Evolutionary conservation across 192 early-diverging fungal species (phyloP).

Genomic region (Lunasporangiospora selenospora): DNA sequence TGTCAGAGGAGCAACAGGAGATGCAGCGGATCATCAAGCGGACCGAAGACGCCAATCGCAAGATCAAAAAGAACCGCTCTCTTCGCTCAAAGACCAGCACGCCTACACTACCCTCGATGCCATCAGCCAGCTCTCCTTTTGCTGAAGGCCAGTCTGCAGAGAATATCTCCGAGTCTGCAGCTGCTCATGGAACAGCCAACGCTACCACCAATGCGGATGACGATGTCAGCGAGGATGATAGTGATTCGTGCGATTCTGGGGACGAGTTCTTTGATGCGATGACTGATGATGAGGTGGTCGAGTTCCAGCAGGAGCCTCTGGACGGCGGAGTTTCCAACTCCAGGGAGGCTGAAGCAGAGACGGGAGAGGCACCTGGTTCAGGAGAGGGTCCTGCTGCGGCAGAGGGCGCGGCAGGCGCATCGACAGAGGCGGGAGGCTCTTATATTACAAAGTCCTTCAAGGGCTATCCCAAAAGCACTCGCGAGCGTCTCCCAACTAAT

Average conservation of each 20-base stretch:
- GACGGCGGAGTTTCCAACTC: neutral
- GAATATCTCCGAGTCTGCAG: neutral
- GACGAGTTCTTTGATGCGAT: slow-evolving; percentile 79
- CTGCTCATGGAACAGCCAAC: neutral
- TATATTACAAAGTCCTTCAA: slow-evolving; percentile 49
- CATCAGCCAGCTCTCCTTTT: neutral
- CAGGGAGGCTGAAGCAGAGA: neutral
- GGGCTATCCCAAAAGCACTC: slow-evolving; percentile 51
- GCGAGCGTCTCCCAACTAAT: slow-evolving; percentile 57
- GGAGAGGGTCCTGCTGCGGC: neutral
- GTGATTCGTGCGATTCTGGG: slow-evolving; percentile 32
- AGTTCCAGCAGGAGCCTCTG: slow-evolving; percentile 22
- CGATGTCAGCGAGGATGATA: neutral
- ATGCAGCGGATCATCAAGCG: slow-evolving; percentile 53
- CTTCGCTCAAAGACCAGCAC: slow-evolving; percentile 30
- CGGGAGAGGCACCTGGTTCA: neutral
- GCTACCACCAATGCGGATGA: neutral
- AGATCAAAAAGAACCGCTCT: slow-evolving; percentile 45
- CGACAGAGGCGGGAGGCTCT: too few species aligned
- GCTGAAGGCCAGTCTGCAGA: neutral
- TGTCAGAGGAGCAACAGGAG: slow-evolving; percentile 53
- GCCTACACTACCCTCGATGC: neutral
- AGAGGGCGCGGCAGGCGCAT: too few species aligned
- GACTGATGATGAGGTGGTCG: slow-evolving; percentile 47
- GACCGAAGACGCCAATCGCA: slow-evolving; percentile 42